Percentiles rank a stretch among this genome's conserved stretches.
Conservation (phyloP, 768 basidiomycete genomes). For the Coprinopsis sp. region DNA sequence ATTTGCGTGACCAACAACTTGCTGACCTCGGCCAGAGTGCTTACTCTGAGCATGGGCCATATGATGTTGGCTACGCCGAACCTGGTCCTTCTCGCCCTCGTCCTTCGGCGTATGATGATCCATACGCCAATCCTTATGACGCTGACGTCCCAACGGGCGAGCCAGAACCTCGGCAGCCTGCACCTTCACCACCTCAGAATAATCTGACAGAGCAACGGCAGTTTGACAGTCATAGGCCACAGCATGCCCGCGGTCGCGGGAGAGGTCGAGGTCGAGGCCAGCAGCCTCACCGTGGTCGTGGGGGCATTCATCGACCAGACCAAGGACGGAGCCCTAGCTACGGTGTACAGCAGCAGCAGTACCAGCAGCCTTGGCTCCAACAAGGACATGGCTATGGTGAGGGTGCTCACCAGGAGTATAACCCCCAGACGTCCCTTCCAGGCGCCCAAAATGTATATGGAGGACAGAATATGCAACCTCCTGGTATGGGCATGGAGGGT, state of each 20-base stretch:
- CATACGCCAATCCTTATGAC: slow-evolving; percentile 53
- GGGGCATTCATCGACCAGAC: slow-evolving; percentile 12
- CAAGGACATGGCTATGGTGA: background rate
- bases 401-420: slow-evolving; percentile 1
- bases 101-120: slow-evolving; percentile 77
- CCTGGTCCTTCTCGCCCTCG: slow-evolving; percentile 53
- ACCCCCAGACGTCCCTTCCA: slow-evolving; percentile 10
- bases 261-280: slow-evolving; percentile 27
- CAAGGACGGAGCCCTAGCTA: background rate
- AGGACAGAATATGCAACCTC: background rate
- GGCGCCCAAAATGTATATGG: background rate
- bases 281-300: slow-evolving; percentile 26
- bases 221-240: slow-evolving; percentile 2
- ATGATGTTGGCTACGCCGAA: slow-evolving; percentile 60
- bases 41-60: slow-evolving; percentile 62
- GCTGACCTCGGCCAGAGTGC: slow-evolving; percentile 51
- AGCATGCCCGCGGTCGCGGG: slow-evolving; percentile 35
- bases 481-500: background rate
- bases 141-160: too few relatives aligned
- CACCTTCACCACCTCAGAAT: background rate
- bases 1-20: slow-evolving; percentile 53
- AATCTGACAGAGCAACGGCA: slow-evolving; percentile 12
- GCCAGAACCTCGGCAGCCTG: slow-evolving; percentile 4
- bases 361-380: background rate
- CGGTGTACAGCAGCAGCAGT: background rate